Conservation (phyloP, 2,329 filamentous ascomycete genomes). For the Herpomyces periplanetae region DNA sequence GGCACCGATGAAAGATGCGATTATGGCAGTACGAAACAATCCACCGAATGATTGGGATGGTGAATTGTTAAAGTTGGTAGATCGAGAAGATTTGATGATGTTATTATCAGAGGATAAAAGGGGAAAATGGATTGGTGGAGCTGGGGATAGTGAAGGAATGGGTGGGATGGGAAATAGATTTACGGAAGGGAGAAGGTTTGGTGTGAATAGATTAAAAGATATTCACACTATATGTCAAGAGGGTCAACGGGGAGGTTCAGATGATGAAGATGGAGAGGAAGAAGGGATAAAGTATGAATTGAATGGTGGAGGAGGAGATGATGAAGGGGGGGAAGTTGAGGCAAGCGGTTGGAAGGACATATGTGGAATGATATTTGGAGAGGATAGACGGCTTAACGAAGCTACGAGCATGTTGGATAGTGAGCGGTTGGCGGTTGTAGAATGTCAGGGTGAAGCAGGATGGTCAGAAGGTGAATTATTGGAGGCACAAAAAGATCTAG, state of each 20-base stretch:
- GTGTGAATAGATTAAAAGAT: conserved; percentile 11
- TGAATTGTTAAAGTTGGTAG: conserved; percentile 29
- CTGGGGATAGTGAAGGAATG: too few species aligned
- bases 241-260: conserved; percentile 19
- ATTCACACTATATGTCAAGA: conserved; percentile 34
- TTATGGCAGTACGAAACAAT: conserved; percentile 41
- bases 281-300: too few species aligned
- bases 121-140: conserved; percentile 6
- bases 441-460: conserved; percentile 27
- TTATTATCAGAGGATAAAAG: conserved; percentile 14
- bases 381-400: conserved; percentile 61
- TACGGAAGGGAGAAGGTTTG: too few species aligned
- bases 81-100: conserved; percentile 37
- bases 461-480: conserved; percentile 60
- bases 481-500: conserved; percentile 64
- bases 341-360: conserved; percentile 44
- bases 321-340: conserved; percentile 47
- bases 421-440: conserved; percentile 34
- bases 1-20: conserved; percentile 38
- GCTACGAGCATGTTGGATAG: conserved; percentile 55
- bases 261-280: conserved; percentile 41
- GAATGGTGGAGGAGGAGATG: conserved; percentile 21
- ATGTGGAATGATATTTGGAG: conserved; percentile 51
- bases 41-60: conserved; percentile 38
- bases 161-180: too few species aligned